phyloP scores from a whole-genome alignment of 768 basidiomycete genomes.

The Pholiota microspora region DNA sequence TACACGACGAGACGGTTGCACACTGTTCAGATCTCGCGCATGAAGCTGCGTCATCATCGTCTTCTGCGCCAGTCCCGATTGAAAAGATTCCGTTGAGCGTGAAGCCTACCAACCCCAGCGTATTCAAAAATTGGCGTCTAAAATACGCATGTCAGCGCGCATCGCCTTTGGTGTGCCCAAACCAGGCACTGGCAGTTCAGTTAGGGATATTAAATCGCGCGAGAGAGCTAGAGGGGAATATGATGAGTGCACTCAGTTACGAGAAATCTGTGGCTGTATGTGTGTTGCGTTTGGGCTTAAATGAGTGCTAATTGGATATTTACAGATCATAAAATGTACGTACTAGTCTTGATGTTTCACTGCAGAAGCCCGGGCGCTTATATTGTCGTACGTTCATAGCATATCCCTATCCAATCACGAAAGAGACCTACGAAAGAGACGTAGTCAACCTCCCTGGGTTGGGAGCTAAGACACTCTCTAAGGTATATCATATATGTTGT shows the following conservation, averaged over 20 bases:
- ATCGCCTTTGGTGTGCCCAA: constrained; percentile 66
- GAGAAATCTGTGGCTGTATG: constrained; percentile 69
- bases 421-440: constrained; percentile 27
- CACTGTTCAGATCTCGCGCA: constrained; percentile 40
- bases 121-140: constrained; percentile 33
- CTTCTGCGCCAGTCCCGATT: neutral
- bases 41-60: constrained; percentile 7
- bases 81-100: constrained; percentile 4
- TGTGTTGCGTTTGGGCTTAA: constrained; percentile 6
- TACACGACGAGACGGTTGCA: constrained; percentile 44
- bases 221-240: constrained; percentile 66
- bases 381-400: constrained; percentile 29
- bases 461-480: constrained; percentile 48
- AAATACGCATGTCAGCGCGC: constrained; percentile 60
- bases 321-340: constrained; percentile 30
- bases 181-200: constrained; percentile 60
- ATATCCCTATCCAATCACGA: constrained; percentile 43
- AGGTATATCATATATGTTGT: constrained; percentile 31
- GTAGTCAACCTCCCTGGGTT: constrained; percentile 43
- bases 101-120: constrained; percentile 20
- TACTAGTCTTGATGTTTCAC: neutral
- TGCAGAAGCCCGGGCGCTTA: neutral
- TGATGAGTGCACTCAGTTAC: constrained; percentile 69
- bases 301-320: neutral
- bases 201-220: constrained; percentile 55